Evolutionary conservation across 768 basidiomycete genomes (phyloP), one percentile per base, ranked within the genome.

Genomic region (Russula lepida): DNA sequence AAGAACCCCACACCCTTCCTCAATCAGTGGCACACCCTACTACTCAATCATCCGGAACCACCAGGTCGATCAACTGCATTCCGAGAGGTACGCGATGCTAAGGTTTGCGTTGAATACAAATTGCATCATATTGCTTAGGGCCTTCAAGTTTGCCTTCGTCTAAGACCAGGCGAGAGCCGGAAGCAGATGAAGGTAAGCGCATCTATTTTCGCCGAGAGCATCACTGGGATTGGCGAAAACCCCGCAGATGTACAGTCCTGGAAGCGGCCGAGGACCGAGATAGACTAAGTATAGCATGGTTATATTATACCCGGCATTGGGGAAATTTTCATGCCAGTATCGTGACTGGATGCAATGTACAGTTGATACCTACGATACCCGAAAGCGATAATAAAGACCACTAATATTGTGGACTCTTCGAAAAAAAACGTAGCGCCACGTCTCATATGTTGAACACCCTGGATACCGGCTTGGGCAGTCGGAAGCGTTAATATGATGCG

Each of bases 261-360:
- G 62, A 63, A 63, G 46, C 39, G 57, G 47, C 39, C 46, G 6
- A 63, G 44, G 56, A 48, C 56, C 12, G 56, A 54, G 30, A 54
- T 33, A 37, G 21, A 54, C 47, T 58, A 58, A 30, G 35, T 13
- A 35, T 21, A 25, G 32, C 27, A 25, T 55, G 39, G 30, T 39
- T 25, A 39, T 33, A 17, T 27, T 23, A 39, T n/a, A 41, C 23
- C 27, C 35, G 25, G 19, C 28, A 55, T 54, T 17, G 4, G 30
- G n/a, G 39, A 7, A 13, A 28, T 3, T 7, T 25, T 12, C 39
- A 33, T 19, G 39, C 8, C 15, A 43, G 23, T 8, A 50, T 30
- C 5, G 49, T 41, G 33, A 15, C 8, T 9, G 12, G 37, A 23
- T 6, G 23, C 19, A 27, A 28, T 39, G 37, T 39, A 41, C 12